Evolutionary conservation across 768 basidiomycete species (phyloP).

Genomic region (Tubosaeta sp.): DNA sequence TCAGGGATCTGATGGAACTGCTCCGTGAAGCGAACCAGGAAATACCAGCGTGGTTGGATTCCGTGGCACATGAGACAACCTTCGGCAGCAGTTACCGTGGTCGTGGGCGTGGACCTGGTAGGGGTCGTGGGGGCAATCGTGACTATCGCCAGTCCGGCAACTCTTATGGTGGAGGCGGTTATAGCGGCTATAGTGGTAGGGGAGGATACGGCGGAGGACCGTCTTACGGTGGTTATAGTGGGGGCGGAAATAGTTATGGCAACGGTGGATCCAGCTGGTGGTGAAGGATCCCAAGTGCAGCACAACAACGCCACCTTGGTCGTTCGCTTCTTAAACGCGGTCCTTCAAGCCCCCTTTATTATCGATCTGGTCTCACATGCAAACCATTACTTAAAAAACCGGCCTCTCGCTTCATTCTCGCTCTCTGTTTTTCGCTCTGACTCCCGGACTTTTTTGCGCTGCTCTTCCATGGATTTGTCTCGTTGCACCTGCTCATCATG

Average conservation of each 20-base stretch:
- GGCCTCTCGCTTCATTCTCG: conserved; percentile 15
- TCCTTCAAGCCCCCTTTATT: conserved; percentile 13
- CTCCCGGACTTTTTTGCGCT: conserved; percentile 49
- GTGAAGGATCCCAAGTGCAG: conserved; percentile 31
- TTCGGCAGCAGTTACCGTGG: conserved; percentile 58
- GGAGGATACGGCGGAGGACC: conserved; percentile 45
- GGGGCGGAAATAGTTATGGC: conserved; percentile 27
- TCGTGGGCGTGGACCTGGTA: conserved; percentile 48
- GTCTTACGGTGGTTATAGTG: conserved; percentile 26
- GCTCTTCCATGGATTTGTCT: conserved; percentile 60
- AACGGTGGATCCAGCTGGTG: conserved; percentile 44
- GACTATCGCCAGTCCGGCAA: conserved; percentile 31
- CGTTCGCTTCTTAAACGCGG: conserved; percentile 4
- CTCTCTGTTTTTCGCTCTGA: conserved; percentile 29
- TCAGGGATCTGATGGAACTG: conserved; percentile 86
- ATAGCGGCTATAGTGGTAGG: conserved; percentile 28
- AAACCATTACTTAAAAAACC: conserved; percentile 22
- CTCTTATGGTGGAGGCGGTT: conserved; percentile 30
- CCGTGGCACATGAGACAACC: conserved; percentile 75
- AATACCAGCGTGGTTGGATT: conserved; percentile 86
- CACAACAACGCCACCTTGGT: conserved; percentile 8
- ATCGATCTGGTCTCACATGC: conserved; percentile 19
- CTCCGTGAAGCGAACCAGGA: conserved; percentile 96
- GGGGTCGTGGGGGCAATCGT: conserved; percentile 35
- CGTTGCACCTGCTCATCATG: conserved; percentile 49